These are phyloP conservation scores for Hypsizygus marmoreus DNA, from an alignment of 768 basidiomycete genomes.

Conservation along the genomic window DNA sequence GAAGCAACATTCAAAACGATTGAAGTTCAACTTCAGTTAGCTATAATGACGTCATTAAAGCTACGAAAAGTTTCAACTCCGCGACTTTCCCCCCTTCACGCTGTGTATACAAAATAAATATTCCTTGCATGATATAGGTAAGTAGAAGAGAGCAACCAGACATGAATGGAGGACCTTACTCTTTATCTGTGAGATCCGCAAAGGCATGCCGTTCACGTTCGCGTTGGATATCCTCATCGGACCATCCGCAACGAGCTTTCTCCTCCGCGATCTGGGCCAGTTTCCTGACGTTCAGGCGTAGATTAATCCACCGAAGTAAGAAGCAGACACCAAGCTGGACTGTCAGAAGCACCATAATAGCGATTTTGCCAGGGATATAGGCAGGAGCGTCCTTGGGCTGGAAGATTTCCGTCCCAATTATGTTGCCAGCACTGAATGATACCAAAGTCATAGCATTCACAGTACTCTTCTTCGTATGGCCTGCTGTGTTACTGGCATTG, in stretches of 20 bases:
- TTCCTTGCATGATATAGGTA: conserved; percentile 40
- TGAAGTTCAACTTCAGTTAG: no score
- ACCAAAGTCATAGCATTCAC: conserved; percentile 62
- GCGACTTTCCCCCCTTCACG: conserved; percentile 27
- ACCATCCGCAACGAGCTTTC: conserved; percentile 54
- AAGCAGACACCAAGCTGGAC: conserved; percentile 51
- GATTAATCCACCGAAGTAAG: conserved; percentile 55
- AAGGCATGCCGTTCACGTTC: conserved; percentile 65
- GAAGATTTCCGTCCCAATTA: conserved; percentile 65
- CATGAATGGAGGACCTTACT: conserved; percentile 38
- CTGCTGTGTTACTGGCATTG: conserved; percentile 64
- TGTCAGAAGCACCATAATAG: conserved; percentile 60
- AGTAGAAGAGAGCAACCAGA: conserved; percentile 2
- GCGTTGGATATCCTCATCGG: conserved; percentile 54
- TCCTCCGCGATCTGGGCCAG: conserved; percentile 39
- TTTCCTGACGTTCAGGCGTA: conserved; percentile 54
- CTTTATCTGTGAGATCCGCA: conserved; percentile 62
- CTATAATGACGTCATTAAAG: no score
- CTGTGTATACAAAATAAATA: conserved; percentile 59
- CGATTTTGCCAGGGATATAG: conserved; percentile 68
- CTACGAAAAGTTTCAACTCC: background rate
- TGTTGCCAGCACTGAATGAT: conserved; percentile 59
- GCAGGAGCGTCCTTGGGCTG: conserved; percentile 60
- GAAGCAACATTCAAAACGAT: no score
- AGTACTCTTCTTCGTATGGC: conserved; percentile 70